Evolutionary conservation across 306 rosid genomes (phyloP).

Genomic region (Vigna radiata): DNA sequence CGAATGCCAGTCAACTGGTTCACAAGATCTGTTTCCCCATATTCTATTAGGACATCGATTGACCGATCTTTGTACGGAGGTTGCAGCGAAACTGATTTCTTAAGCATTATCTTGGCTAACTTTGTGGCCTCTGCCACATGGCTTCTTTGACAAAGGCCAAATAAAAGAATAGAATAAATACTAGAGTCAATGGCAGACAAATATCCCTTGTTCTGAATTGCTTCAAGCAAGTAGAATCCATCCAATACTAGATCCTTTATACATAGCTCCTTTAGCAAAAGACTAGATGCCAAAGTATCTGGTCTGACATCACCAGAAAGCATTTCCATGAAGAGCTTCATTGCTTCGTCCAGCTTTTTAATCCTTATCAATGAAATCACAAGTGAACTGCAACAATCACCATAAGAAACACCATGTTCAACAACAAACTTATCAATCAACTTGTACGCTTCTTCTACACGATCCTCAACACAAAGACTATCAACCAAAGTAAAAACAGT

Average conservation of each 20-base stretch:
- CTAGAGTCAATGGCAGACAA: conserved; percentile 66
- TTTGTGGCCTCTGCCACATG: conserved; percentile 63
- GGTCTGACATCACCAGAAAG: conserved; percentile 62
- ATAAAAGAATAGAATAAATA: conserved; percentile 63
- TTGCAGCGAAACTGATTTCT: conserved; percentile 59
- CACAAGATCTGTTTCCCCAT: conserved; percentile 63
- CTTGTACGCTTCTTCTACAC: conserved; percentile 63
- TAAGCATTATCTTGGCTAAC: conserved; percentile 69
- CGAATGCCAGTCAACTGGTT: conserved; percentile 45
- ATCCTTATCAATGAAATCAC: conserved; percentile 63
- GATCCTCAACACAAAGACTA: conserved; percentile 58
- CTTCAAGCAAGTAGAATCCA: conserved; percentile 67
- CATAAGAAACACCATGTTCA: conserved; percentile 61
- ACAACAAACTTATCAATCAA: conserved; percentile 61
- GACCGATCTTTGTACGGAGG: conserved; percentile 51
- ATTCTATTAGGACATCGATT: conserved; percentile 52
- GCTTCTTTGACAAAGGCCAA: conserved; percentile 64
- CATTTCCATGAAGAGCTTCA: conserved; percentile 71
- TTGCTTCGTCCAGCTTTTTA: conserved; percentile 64
- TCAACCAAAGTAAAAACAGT: conserved; percentile 63
- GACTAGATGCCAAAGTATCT: conserved; percentile 64
- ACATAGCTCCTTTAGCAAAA: conserved; percentile 69
- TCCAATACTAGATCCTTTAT: conserved; percentile 59
- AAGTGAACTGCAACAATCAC: conserved; percentile 73
- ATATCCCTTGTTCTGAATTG: conserved; percentile 62